These are phyloP conservation scores for Trifolium repens DNA, from an alignment of 306 rosid species.

Conservation along the genomic window DNA sequence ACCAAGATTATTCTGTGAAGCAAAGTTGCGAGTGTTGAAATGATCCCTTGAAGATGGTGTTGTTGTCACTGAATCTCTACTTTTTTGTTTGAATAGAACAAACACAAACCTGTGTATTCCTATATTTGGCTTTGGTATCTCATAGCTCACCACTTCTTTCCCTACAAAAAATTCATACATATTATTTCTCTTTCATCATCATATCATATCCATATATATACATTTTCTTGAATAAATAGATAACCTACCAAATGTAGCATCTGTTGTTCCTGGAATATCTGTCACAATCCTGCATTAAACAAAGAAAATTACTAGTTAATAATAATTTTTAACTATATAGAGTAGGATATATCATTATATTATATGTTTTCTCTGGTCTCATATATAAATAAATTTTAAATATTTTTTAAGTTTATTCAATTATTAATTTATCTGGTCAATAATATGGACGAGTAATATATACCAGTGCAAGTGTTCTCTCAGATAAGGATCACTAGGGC, in stretches of 20 bases:
- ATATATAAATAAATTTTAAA: too few relatives aligned
- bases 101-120: slow-evolving; percentile 99
- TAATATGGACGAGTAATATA: background rate
- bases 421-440: too few relatives aligned
- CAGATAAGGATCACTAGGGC: slow-evolving; percentile 95
- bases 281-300: slow-evolving; percentile 76
- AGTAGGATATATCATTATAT: too few relatives aligned
- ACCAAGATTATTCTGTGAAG: slow-evolving; percentile 72
- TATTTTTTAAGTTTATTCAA: too few relatives aligned
- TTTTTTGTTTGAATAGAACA: slow-evolving; percentile 78
- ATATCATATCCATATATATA: background rate
- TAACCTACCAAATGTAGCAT: slow-evolving; percentile 87
- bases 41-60: slow-evolving; percentile 72
- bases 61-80: slow-evolving; percentile 60
- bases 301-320: background rate
- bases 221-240: background rate
- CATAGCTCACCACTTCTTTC: slow-evolving; percentile 79
- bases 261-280: slow-evolving; percentile 98
- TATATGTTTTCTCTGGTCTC: too few relatives aligned
- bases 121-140: slow-evolving; percentile 84
- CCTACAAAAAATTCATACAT: slow-evolving; percentile 46
- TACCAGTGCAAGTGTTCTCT: slow-evolving; percentile 95
- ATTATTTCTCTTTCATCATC: background rate
- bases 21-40: slow-evolving; percentile 77
- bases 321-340: background rate